phyloP scores from a whole-genome alignment of 2,329 filamentous ascomycete species.

The Penicillium digitatum region DNA sequence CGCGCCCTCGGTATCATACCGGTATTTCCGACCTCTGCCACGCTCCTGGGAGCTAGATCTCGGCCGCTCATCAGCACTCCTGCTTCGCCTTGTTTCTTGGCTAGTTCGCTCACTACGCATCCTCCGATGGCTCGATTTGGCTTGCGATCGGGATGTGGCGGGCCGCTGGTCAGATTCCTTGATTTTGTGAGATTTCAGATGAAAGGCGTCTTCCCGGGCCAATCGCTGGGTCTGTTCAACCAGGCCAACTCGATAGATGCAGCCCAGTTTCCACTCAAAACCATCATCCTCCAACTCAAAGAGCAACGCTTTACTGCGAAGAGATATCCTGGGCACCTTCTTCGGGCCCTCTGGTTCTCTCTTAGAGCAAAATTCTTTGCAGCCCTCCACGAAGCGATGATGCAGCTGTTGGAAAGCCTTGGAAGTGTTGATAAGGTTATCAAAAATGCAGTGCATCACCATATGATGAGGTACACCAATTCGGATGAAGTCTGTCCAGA shows the following conservation, averaged over 20 bases:
- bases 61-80: constrained; percentile 52
- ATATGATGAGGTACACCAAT: constrained; percentile 88
- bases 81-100: constrained; percentile 48
- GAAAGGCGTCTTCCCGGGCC: constrained; percentile 84
- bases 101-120: constrained; percentile 40
- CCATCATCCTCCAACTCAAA: constrained; percentile 94
- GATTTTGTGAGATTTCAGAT: constrained; percentile 79
- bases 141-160: constrained; percentile 50
- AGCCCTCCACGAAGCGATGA: constrained; percentile 82
- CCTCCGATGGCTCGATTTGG: constrained; percentile 50
- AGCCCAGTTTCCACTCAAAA: constrained; percentile 94
- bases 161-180: constrained; percentile 60
- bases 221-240: constrained; percentile 86
- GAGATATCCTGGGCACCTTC: constrained; percentile 75
- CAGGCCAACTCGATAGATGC: constrained; percentile 86
- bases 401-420: constrained; percentile 90
- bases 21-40: constrained; percentile 40
- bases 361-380: constrained; percentile 80
- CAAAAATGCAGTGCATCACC: constrained; percentile 82
- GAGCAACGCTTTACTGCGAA: constrained; percentile 75
- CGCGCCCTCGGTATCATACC: constrained; percentile 77
- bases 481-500: constrained; percentile 79
- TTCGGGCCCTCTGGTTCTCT: constrained; percentile 85
- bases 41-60: constrained; percentile 32
- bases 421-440: constrained; percentile 82